A percentile compares a stretch with the other conserved stretches of the same genome.
These are phyloP conservation scores for Sapria himalayana DNA, from an alignment of 345 rosid species.

Conservation along the genomic window DNA sequence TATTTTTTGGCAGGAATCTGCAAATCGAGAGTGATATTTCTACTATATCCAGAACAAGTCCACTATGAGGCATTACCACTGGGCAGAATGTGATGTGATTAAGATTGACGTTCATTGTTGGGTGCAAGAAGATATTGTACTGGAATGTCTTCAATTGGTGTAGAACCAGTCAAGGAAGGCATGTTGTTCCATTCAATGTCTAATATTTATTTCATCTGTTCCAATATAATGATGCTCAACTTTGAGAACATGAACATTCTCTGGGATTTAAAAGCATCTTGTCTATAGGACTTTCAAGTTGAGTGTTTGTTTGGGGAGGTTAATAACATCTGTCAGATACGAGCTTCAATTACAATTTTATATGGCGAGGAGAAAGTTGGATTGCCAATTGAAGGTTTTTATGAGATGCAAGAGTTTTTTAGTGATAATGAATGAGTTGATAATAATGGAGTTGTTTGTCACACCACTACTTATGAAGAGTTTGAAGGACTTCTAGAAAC, in stretches of 20 bases:
- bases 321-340: constrained; percentile 44
- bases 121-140: constrained; percentile 94
- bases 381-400: constrained; percentile 93
- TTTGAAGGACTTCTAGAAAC: too few relatives aligned
- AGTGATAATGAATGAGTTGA: constrained; percentile 77
- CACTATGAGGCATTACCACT: constrained; percentile 53
- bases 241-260: constrained; percentile 89
- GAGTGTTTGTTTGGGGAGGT: constrained; percentile 93
- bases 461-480: too few relatives aligned
- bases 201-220: constrained; percentile 88
- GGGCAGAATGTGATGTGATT: constrained; percentile 90
- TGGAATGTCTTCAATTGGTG: constrained; percentile 88
- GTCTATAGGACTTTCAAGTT: constrained; percentile 65
- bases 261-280: constrained; percentile 84
- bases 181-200: constrained; percentile 99
- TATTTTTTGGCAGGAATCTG: constrained; percentile 69
- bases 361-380: constrained; percentile 95
- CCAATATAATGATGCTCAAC: constrained; percentile 87
- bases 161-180: constrained; percentile 79
- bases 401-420: constrained; percentile 88
- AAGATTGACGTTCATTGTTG: constrained; percentile 88
- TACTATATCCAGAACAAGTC: constrained; percentile 66
- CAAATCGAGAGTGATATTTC: constrained; percentile 41
- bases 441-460: constrained; percentile 71
- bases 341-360: constrained; percentile 40